A percentile compares a stretch with the other conserved stretches of the same genome.
phyloP scores from a whole-genome alignment of 2,329 filamentous ascomycete species.

The Neofusicoccum ribis region DNA sequence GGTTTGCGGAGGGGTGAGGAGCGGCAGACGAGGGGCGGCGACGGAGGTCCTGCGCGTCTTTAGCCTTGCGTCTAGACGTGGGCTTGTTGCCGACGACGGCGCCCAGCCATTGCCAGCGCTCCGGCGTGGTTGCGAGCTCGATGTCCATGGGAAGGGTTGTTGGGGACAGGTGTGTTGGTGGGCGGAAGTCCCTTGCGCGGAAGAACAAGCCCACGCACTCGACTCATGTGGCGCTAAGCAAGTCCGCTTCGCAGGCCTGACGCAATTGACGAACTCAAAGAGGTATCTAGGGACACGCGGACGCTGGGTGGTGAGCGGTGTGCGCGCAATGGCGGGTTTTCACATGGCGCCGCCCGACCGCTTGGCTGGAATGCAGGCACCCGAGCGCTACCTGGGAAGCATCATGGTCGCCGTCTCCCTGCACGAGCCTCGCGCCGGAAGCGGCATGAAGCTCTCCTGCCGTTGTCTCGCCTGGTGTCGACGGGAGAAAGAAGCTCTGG shows the following conservation, averaged over 20 bases:
- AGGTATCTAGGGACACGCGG: neutral
- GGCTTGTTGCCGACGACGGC: slow-evolving; percentile 11
- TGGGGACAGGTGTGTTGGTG: neutral
- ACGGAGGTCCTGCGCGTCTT: slow-evolving; percentile 7
- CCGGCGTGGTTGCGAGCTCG: slow-evolving; percentile 10
- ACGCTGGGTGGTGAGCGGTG: slow-evolving; percentile 2
- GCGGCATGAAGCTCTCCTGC: neutral
- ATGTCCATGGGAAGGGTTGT: neutral
- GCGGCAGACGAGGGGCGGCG: neutral
- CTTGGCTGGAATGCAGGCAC: slow-evolving; percentile 12
- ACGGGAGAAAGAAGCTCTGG: neutral
- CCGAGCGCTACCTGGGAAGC: neutral
- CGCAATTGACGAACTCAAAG: slow-evolving; percentile 8
- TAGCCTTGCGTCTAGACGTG: slow-evolving; percentile 1
- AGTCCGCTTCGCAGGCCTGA: slow-evolving; percentile 4
- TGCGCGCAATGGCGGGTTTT: neutral
- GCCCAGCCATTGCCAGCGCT: slow-evolving; percentile 20
- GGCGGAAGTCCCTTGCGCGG: neutral
- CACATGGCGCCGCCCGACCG: slow-evolving; percentile 5
- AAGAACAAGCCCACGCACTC: slow-evolving; percentile 12
- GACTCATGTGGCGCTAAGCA: slow-evolving; percentile 16
- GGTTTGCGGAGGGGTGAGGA: neutral
- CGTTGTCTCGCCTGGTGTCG: neutral
- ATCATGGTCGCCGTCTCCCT: neutral
- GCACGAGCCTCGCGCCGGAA: neutral